Conservation (phyloP, 2,329 filamentous ascomycete genomes). For the Acrocalymma vagum region DNA sequence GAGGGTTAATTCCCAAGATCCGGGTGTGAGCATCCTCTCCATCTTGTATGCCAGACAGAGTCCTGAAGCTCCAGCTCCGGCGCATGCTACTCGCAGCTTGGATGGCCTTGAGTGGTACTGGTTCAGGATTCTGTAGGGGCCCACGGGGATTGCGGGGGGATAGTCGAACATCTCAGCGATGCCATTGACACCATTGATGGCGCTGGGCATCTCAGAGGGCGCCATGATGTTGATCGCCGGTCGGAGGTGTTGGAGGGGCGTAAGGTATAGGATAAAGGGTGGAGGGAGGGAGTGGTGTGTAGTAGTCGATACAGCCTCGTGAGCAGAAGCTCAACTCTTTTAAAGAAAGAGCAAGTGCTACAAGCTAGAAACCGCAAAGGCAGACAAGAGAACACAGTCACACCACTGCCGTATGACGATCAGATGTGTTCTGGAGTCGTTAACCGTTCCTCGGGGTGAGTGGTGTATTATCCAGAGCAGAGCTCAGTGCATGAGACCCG, state of each 20-base stretch:
- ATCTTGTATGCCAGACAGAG: slow-evolving; percentile 45
- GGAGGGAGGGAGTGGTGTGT: neutral
- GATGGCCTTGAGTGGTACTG: slow-evolving; percentile 44
- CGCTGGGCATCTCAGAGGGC: slow-evolving; percentile 38
- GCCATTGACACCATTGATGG: slow-evolving; percentile 36
- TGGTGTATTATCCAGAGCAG: no score
- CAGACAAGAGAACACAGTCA: slow-evolving; percentile 16
- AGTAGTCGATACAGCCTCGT: no score
- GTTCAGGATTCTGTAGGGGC: slow-evolving; percentile 38
- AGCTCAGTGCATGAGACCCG: no score
- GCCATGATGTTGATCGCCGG: slow-evolving; percentile 26
- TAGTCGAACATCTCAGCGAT: slow-evolving; percentile 36
- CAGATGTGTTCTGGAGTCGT: slow-evolving; percentile 30
- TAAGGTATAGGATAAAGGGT: slow-evolving; percentile 2
- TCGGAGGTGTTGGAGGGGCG: neutral
- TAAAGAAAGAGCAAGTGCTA: slow-evolving; percentile 7
- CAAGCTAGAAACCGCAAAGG: neutral
- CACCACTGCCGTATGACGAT: slow-evolving; percentile 26
- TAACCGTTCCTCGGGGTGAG: slow-evolving; percentile 38
- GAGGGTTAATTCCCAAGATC: slow-evolving; percentile 38
- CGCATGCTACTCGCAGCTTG: slow-evolving; percentile 39
- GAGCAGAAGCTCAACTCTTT: no score
- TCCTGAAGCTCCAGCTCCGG: slow-evolving; percentile 39
- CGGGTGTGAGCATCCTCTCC: slow-evolving; percentile 39
- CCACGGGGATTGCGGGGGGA: slow-evolving; percentile 37